A percentile compares a stretch with the other conserved stretches of the same genome.
Evolutionary conservation across 1,284 basidiomycete genomes (phyloP).

Genomic region (Puccinia horiana): DNA sequence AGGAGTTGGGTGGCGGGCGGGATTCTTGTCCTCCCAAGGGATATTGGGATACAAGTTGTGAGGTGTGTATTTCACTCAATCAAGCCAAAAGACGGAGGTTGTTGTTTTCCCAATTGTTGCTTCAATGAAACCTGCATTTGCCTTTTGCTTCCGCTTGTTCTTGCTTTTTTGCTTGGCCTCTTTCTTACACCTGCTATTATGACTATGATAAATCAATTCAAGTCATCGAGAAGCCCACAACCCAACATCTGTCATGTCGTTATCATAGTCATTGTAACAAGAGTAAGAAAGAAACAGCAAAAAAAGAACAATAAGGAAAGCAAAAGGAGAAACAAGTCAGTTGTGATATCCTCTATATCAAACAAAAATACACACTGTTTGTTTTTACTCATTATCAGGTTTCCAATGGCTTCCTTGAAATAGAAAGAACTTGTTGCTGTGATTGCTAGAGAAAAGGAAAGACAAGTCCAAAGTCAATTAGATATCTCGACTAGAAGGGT

Average conservation of each 20-base stretch:
- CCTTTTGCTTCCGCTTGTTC: neutral
- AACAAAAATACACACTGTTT: too few species aligned
- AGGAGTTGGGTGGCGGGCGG: neutral
- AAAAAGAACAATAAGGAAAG: neutral
- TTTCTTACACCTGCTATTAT: neutral
- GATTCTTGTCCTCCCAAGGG: neutral
- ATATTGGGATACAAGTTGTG: neutral
- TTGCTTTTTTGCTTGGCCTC: neutral
- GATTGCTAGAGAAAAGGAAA: too few species aligned
- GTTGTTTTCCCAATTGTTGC: neutral
- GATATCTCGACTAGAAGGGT: too few species aligned
- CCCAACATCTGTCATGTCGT: neutral
- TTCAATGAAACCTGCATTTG: neutral
- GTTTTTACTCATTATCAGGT: too few species aligned
- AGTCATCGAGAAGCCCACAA: neutral
- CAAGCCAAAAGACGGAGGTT: too few species aligned
- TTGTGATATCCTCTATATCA: too few species aligned
- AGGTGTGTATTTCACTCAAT: neutral
- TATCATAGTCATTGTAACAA: slow-evolving; percentile 4
- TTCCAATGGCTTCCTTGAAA: too few species aligned
- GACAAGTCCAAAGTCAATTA: too few species aligned
- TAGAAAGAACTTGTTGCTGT: too few species aligned
- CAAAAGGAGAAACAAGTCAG: neutral
- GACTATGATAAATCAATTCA: neutral
- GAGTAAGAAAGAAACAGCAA: neutral